Conservation (phyloP, 2,329 filamentous ascomycete species). For the Amauroascus niger region DNA sequence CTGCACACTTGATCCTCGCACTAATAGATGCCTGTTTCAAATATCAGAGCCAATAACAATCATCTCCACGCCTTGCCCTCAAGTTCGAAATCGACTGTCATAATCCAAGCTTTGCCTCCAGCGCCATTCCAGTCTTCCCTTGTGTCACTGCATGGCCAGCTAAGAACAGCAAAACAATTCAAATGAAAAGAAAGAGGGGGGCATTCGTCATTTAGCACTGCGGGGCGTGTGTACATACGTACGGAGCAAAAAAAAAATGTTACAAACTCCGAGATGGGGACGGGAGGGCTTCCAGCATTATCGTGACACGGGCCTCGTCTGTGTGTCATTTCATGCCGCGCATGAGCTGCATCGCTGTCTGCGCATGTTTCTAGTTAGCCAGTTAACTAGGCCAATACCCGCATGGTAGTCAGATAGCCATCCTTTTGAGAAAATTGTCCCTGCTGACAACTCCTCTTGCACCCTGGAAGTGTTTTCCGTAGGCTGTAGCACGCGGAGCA, state of each 20-base stretch:
- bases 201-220: not conserved
- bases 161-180: not conserved
- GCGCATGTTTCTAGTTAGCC: not conserved
- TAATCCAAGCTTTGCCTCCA: not conserved
- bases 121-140: not conserved
- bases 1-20: not conserved
- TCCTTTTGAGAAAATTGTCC: not conserved
- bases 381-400: no score
- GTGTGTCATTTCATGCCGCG: not conserved
- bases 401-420: no score
- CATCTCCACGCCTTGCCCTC: not conserved
- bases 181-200: not conserved
- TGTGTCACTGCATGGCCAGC: not conserved
- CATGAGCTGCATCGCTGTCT: not conserved
- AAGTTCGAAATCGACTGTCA: not conserved
- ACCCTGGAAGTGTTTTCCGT: no score
- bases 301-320: conserved; percentile 6
- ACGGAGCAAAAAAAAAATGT: no score
- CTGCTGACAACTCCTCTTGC: no score
- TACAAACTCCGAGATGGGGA: not conserved
- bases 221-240: not conserved
- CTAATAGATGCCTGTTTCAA: not conserved
- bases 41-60: not conserved
- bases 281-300: not conserved
- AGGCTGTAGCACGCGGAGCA: not conserved